Evolutionary conservation across 139 green algal genomes (phyloP).

Genomic region (Tetraselmis striata): DNA sequence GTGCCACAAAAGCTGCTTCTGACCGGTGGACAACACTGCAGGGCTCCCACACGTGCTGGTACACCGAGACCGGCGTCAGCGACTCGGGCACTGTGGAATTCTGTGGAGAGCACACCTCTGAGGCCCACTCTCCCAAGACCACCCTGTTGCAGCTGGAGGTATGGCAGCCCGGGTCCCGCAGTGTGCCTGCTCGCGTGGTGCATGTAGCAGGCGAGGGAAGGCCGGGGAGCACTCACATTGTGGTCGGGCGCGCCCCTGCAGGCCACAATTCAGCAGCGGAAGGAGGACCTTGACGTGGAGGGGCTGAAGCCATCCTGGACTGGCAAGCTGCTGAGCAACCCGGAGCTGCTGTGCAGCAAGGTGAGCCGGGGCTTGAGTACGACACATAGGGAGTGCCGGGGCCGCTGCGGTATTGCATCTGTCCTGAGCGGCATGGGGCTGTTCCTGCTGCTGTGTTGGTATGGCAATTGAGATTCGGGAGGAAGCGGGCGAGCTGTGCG

Average conservation of each 20-base stretch:
- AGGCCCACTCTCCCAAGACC: constrained; percentile 44
- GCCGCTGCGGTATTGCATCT: too few relatives aligned
- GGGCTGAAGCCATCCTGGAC: constrained; percentile 87
- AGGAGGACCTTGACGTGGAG: constrained; percentile 22
- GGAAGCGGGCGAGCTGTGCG: constrained; percentile 91
- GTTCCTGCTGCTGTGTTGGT: constrained; percentile 1
- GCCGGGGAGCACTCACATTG: too few relatives aligned
- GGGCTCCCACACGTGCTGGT: constrained; percentile 88
- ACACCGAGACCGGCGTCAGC: constrained; percentile 29
- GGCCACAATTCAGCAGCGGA: constrained; percentile 68
- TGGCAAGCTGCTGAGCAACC: constrained; percentile 71
- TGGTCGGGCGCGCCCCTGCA: background rate
- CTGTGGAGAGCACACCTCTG: constrained; percentile 32
- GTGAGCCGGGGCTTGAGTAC: too few relatives aligned
- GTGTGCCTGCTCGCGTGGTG: too few relatives aligned
- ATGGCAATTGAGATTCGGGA: constrained; percentile 49
- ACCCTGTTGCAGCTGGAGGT: constrained; percentile 77
- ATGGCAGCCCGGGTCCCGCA: background rate
- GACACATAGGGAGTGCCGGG: background rate
- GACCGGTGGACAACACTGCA: too few relatives aligned
- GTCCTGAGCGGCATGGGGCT: too few relatives aligned
- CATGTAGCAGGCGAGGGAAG: too few relatives aligned
- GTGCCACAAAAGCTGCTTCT: too few relatives aligned
- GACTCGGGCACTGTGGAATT: constrained; percentile 18
- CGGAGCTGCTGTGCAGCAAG: constrained; percentile 89